A percentile compares a stretch with the other conserved stretches of the same genome.
phyloP scores from a whole-genome alignment of 306 rosid species.

The Lablab purpureus region DNA sequence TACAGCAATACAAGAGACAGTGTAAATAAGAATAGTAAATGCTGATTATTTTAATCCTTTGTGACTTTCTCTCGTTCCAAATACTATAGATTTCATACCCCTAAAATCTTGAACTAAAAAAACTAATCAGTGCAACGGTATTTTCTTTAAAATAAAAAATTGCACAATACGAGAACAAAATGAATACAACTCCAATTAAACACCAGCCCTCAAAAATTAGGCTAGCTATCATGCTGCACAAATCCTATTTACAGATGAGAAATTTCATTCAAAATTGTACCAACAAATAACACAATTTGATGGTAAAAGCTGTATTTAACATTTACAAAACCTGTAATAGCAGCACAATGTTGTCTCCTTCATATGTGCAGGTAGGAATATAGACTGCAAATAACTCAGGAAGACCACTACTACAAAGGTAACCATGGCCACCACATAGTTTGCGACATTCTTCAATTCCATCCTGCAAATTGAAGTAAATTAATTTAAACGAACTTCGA shows the following conservation, averaged over 20 bases:
- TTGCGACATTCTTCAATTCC: slow-evolving; percentile 96
- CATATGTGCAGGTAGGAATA: slow-evolving; percentile 96
- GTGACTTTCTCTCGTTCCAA: slow-evolving; percentile 19
- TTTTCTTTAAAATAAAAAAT: slow-evolving; percentile 11
- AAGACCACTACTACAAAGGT: slow-evolving; percentile 94
- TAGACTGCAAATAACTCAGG: slow-evolving; percentile 99
- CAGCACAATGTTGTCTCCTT: slow-evolving; percentile 93
- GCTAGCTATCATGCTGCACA: slow-evolving; percentile 19
- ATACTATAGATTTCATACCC: slow-evolving; percentile 32
- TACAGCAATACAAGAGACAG: slow-evolving; percentile 8
- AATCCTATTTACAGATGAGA: slow-evolving; percentile 5
- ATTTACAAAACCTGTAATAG: slow-evolving; percentile 78
- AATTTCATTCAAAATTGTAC: background rate
- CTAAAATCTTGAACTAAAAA: slow-evolving; percentile 19
- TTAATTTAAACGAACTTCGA: slow-evolving; percentile 8
- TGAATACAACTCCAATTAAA: slow-evolving; percentile 35
- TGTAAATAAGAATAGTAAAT: slow-evolving; percentile 8
- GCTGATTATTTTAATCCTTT: slow-evolving; percentile 19
- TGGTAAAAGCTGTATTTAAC: slow-evolving; percentile 30
- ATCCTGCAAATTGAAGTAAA: slow-evolving; percentile 64
- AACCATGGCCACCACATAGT: slow-evolving; percentile 97
- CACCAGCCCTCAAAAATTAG: slow-evolving; percentile 12
- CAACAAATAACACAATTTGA: slow-evolving; percentile 28
- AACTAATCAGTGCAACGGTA: background rate
- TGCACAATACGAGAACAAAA: slow-evolving; percentile 12